Base-by-base conservation (phyloP, 2,329 filamentous ascomycete genomes). In the Drechslerella coelobrocha region DNA sequence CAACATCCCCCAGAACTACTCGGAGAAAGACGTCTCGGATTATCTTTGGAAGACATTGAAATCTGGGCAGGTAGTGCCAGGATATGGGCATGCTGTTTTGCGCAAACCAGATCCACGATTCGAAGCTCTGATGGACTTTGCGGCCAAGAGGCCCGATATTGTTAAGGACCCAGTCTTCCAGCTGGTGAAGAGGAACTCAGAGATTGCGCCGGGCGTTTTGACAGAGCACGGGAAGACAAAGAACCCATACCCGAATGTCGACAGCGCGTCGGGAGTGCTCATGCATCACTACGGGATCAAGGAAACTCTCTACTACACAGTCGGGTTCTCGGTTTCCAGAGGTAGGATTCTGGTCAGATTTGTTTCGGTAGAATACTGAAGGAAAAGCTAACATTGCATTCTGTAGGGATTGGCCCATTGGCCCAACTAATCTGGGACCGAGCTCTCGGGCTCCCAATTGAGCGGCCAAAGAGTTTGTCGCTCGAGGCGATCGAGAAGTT, bases 221-320 rank as follows among this genome's bases (percentile, higher is more conserved):
- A 94, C 87, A 76, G 88, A 97, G 82, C 94, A 99, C 78, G 94
- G 94, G 80, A 97, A 97, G 88, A 96, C 92, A 75, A 96, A 96
- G 85, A 96, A 96, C 82, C 92, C 94, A 1, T 96, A 93, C 81
- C 94, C 94, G 74, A 99, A 99, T 79, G 94, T 99, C 72, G 94
- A 99, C 80, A 92, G 89, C 51, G 89, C 87, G 73, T 96, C 92
- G 0, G 94, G 94, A 73, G 92, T 97, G 4, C 84, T 99, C 52
- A 97, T 99, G 86, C 89, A 97, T 81, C 92, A 97, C 83, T 99
- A 96, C 79, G 94, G 93, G 66, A 73, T 99, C 87, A 89, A 90
- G 79, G 91, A 97, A 83, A 96, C 93, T 0, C 84, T 97, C 9
- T 99, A 97, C 84, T 99, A 97, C 82, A 88, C 87, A 2, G 87